These are phyloP conservation scores for Themeda triandra DNA, from an alignment of 176 grass and related monocot genomes.

Conservation along the genomic window DNA sequence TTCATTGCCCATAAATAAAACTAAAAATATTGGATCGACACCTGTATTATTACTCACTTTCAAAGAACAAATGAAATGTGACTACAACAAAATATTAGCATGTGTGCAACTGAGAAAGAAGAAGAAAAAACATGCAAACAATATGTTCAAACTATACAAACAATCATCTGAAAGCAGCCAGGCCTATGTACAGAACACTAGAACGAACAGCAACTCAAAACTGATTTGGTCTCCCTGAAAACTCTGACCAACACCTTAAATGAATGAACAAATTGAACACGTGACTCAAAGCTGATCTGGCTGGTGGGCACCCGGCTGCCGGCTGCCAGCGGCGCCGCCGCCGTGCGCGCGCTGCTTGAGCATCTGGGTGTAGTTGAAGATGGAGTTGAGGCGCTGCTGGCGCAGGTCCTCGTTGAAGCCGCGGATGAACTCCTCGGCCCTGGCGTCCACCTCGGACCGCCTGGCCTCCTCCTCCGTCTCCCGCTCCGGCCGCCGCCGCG, in stretches of 20 bases:
- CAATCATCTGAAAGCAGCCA: neutral
- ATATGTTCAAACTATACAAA: neutral
- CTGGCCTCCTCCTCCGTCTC: conserved; percentile 14
- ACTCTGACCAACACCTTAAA: neutral
- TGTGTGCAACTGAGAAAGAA: neutral
- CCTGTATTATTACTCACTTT: neutral
- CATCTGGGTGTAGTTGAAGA: conserved; percentile 63
- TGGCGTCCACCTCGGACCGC: conserved; percentile 43
- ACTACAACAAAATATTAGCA: neutral
- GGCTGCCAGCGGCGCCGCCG: neutral
- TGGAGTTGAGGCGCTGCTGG: conserved; percentile 49
- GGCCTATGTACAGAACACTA: neutral
- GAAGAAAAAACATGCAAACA: neutral
- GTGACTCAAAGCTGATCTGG: conserved; percentile 3
- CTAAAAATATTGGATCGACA: neutral
- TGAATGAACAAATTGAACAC: neutral
- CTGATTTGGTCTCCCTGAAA: neutral
- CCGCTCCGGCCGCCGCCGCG: neutral
- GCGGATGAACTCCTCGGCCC: conserved; percentile 32
- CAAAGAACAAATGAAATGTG: neutral
- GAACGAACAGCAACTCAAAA: neutral
- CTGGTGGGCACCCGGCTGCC: neutral
- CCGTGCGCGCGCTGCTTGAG: conserved; percentile 26
- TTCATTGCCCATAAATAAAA: neutral
- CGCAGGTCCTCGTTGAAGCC: conserved; percentile 32